Evolutionary conservation across 257 asterid species (phyloP).

Genomic region (Forsythia suspensa): DNA sequence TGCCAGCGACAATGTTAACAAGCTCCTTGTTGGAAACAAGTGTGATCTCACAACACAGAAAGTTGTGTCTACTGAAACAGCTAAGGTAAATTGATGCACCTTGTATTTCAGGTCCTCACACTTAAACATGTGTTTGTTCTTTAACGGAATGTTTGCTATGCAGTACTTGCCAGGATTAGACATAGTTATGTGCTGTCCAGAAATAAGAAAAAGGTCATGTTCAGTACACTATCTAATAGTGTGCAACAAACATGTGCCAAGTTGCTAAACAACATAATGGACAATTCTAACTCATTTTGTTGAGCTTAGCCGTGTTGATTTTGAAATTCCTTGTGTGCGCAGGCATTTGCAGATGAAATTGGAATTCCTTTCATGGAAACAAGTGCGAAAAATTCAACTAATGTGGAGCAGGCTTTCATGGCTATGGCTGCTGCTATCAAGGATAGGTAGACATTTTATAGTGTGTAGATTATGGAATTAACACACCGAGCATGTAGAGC

Average conservation of each 20-base stretch:
- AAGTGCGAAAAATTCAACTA: constrained; percentile 57
- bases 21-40: constrained; percentile 89
- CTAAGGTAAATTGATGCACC: constrained; percentile 50
- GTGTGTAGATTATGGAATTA: neutral
- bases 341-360: constrained; percentile 65
- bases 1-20: constrained; percentile 87
- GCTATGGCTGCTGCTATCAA: constrained; percentile 59
- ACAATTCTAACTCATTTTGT: neutral
- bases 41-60: constrained; percentile 80
- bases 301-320: neutral
- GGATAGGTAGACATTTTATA: constrained; percentile 36
- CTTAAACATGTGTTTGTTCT: neutral
- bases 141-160: neutral
- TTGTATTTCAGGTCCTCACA: neutral
- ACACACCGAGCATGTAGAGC: neutral
- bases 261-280: neutral
- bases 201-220: neutral
- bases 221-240: neutral
- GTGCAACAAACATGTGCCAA: neutral
- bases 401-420: constrained; percentile 68
- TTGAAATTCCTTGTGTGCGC: neutral
- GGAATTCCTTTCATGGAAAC: constrained; percentile 69
- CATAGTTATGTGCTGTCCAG: neutral
- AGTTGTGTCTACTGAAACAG: constrained; percentile 75
- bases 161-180: neutral